These are phyloP conservation scores for Penicillium olsonii DNA, from an alignment of 2,329 filamentous ascomycete genomes.

Conservation along the genomic window DNA sequence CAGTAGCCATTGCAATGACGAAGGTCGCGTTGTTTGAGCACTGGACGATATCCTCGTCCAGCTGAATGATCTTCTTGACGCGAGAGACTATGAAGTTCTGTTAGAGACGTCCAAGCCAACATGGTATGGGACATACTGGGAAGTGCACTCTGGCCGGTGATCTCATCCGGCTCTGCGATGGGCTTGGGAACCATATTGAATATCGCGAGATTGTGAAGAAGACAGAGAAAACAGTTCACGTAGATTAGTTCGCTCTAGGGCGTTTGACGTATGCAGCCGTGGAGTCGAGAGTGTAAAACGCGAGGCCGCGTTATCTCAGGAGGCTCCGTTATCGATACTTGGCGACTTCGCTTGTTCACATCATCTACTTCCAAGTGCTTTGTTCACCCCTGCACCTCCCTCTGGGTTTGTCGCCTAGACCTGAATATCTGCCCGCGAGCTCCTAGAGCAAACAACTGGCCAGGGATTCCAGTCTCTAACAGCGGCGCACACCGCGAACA, in stretches of 20 bases:
- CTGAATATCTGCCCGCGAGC: neutral
- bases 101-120: conserved; percentile 7
- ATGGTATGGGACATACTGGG: conserved; percentile 64
- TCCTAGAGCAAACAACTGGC: neutral
- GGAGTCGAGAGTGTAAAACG: conserved; percentile 19
- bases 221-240: neutral
- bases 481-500: conserved; percentile 12
- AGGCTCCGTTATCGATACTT: conserved; percentile 30
- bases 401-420: conserved; percentile 1
- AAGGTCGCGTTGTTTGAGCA: conserved; percentile 95
- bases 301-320: conserved; percentile 30
- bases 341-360: conserved; percentile 20
- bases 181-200: conserved; percentile 86
- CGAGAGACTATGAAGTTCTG: conserved; percentile 69
- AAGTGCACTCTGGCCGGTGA: conserved; percentile 80
- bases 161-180: conserved; percentile 77
- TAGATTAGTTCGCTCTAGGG: neutral
- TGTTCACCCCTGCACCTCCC: conserved; percentile 6
- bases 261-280: conserved; percentile 12
- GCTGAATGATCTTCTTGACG: conserved; percentile 91
- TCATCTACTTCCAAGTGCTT: conserved; percentile 8
- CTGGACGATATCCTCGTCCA: conserved; percentile 80
- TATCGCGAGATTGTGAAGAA: neutral
- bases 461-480: neutral
- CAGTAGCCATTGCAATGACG: conserved; percentile 86